These are phyloP conservation scores for Pseudoscleropodium purum DNA, from an alignment of 225 moss, liverwort and hornwort genomes.

Conservation along the genomic window DNA sequence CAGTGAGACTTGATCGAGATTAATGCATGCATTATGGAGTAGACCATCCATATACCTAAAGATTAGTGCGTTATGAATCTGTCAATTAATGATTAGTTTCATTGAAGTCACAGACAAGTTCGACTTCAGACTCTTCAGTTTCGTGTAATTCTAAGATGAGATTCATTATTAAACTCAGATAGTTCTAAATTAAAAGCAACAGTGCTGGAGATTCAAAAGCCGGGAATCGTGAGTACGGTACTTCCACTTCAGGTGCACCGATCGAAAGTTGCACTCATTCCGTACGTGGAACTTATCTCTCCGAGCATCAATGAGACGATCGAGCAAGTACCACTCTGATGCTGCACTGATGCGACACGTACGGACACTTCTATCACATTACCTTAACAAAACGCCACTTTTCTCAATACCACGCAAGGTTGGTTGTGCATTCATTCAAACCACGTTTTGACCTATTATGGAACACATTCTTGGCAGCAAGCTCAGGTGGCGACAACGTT, in stretches of 20 bases:
- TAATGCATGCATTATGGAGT: background rate
- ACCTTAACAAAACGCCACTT: background rate
- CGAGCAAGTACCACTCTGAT: background rate
- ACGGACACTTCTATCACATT: background rate
- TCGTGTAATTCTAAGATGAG: no score
- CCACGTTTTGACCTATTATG: background rate
- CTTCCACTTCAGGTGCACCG: background rate
- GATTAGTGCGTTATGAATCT: background rate
- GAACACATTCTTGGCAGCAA: background rate
- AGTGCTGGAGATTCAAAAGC: background rate
- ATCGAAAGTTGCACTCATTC: background rate
- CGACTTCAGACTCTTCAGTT: background rate
- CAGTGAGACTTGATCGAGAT: background rate
- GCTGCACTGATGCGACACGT: background rate
- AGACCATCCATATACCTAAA: background rate
- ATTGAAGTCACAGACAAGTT: background rate
- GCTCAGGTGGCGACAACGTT: background rate
- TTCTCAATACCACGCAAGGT: background rate
- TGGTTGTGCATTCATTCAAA: background rate
- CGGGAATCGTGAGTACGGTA: background rate
- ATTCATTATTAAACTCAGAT: background rate
- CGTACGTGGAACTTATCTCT: background rate
- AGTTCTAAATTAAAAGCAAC: background rate
- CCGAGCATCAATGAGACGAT: background rate
- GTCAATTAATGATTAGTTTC: background rate